Percentiles rank a stretch among this genome's conserved stretches.
Evolutionary conservation across 164 flowering plant species (phyloP).

Genomic region (Pachysandra terminalis): DNA sequence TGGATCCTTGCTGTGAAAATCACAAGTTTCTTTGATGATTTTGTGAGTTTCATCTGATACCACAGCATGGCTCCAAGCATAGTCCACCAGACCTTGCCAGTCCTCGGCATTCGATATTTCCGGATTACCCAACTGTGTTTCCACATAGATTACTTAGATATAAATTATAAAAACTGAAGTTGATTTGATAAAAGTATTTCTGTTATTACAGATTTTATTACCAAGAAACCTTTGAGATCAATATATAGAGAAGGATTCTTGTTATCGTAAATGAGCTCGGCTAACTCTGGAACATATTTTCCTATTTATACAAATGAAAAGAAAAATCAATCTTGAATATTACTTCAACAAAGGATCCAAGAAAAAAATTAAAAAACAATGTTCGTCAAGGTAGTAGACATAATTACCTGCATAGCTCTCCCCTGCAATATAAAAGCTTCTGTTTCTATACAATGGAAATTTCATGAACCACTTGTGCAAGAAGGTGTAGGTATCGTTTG

Average conservation of each 20-base stretch:
- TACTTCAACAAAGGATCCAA: background rate
- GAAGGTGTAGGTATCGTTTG: conserved; percentile 76
- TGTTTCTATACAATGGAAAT: conserved; percentile 74
- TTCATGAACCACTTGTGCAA: conserved; percentile 81
- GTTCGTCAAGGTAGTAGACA: too few species aligned
- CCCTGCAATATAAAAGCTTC: conserved; percentile 77
- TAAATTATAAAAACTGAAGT: too few species aligned
- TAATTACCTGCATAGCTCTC: conserved; percentile 97
- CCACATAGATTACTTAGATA: too few species aligned
- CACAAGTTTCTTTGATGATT: conserved; percentile 44
- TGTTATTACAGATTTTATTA: conserved; percentile 31
- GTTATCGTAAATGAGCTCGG: conserved; percentile 77
- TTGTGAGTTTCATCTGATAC: conserved; percentile 84
- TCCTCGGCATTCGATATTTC: conserved; percentile 73
- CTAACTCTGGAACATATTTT: conserved; percentile 87
- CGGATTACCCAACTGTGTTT: conserved; percentile 79
- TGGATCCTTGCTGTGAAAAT: conserved; percentile 58
- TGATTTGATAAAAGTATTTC: too few species aligned
- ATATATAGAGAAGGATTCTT: conserved; percentile 54
- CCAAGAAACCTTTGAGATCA: conserved; percentile 81
- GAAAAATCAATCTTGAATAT: background rate
- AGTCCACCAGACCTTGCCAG: conserved; percentile 80
- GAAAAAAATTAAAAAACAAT: too few species aligned
- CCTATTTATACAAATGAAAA: conserved; percentile 37
- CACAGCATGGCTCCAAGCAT: conserved; percentile 98